These are phyloP conservation scores for Fusarium papillatum DNA, from an alignment of 2,329 filamentous ascomycete genomes.

Conservation along the genomic window DNA sequence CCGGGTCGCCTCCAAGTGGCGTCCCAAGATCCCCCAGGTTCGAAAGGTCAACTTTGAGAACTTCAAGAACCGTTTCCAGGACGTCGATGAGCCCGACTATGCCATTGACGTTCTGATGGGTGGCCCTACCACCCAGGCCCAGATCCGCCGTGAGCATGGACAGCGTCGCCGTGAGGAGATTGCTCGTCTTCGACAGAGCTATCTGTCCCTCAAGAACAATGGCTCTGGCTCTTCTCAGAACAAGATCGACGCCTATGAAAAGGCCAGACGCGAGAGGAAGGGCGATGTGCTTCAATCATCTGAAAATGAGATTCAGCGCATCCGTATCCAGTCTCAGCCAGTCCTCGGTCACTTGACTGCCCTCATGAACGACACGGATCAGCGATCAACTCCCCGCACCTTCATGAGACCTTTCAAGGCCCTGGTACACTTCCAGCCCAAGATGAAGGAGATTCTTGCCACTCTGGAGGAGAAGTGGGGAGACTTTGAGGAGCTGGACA, in stretches of 20 bases:
- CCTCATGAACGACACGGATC: conserved; percentile 52
- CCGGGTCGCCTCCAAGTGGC: conserved; percentile 54
- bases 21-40: conserved; percentile 56
- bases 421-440: conserved; percentile 56
- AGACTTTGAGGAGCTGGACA: conserved; percentile 50
- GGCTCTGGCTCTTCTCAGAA: background rate
- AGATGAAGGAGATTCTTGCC: conserved; percentile 54
- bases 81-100: conserved; percentile 51
- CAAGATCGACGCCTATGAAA: conserved; percentile 34
- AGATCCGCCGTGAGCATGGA: conserved; percentile 56
- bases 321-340: conserved; percentile 57
- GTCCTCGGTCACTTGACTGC: conserved; percentile 55
- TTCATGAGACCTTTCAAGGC: conserved; percentile 58
- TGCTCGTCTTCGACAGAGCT: conserved; percentile 50
- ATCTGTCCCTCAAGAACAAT: conserved; percentile 28
- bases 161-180: conserved; percentile 53
- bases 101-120: conserved; percentile 56
- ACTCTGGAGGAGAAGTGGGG: conserved; percentile 58
- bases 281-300: conserved; percentile 36
- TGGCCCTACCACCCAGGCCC: conserved; percentile 49
- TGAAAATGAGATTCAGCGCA: conserved; percentile 49
- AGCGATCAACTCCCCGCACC: conserved; percentile 52
- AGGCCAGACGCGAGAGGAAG: conserved; percentile 39
- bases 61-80: conserved; percentile 58
- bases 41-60: conserved; percentile 57